Evolutionary conservation across 257 asterid species (phyloP), one percentile per base, ranked within the genome.

Genomic region (Nicotiana sylvestris): DNA sequence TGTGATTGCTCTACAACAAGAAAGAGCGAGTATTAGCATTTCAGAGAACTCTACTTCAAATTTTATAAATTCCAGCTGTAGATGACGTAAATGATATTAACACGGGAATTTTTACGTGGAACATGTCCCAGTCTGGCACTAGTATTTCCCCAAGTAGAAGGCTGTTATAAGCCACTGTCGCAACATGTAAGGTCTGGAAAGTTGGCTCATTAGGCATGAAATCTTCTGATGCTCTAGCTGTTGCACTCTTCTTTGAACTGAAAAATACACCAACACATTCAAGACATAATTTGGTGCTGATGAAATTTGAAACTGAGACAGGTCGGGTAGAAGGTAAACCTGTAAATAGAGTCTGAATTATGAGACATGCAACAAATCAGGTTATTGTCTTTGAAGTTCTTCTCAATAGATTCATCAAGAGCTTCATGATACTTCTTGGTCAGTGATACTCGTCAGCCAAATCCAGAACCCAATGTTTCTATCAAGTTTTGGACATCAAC

Each of bases 61-160:
- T 53, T 53, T 53, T 53, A 4, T 53, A 33, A 33, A 33, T 33
- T 33, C 37, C 37, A 4, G 5, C 37, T 33, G 4, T 0, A 33
- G 37, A 33, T 13, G 58, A 53, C 1, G 5, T 53, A 53, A 53
- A 53, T 53, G 58, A 13, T 53, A 53, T 53, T 53, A 53, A 53
- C 6, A 15, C 18, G 18, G 9, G 16, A 11, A 8, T 37, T 55
- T 58, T 53, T 57, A 90, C 94, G 70, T 92, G 94, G 88, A 92
- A 90, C 96, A 90, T 90, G 67, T 92, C 94, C 96, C 96, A 92
- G 65, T 92, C 94, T 2, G 96, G 93, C 15, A 88, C 92, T 29
- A 85, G 79, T 37, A 89, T 82, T 69, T 92, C 93, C 16, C 94
- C 96, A 0, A 90, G 76, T 30, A 90, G 89, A 81, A 92, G 90